A percentile compares a stretch with the other conserved stretches of the same genome.
These are phyloP conservation scores for Myrmaecium sp. DNA, from an alignment of 2,329 filamentous ascomycete genomes.

Conservation along the genomic window DNA sequence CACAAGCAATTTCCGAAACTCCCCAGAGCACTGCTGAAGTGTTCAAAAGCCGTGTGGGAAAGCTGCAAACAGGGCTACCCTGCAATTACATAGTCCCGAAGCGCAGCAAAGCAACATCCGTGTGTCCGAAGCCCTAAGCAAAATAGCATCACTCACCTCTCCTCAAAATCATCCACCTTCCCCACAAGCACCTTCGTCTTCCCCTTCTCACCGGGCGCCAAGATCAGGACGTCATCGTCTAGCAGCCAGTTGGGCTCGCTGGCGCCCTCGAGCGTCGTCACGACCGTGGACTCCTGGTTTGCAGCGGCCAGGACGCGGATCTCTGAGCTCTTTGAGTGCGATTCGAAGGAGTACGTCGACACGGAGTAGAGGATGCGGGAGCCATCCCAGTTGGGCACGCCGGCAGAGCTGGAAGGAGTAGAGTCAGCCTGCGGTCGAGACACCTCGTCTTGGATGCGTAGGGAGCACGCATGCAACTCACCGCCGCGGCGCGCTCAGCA, in stretches of 20 bases:
- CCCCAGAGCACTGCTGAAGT: no score
- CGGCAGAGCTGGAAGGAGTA: no score
- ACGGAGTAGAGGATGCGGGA: slow-evolving; percentile 49
- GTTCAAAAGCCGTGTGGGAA: no score
- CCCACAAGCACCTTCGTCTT: slow-evolving; percentile 21
- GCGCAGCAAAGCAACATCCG: neutral
- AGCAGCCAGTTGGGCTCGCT: slow-evolving; percentile 64
- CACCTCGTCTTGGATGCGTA: no score
- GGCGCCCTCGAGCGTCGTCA: slow-evolving; percentile 48
- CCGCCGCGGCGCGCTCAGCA: slow-evolving; percentile 62
- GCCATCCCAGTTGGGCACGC: slow-evolving; percentile 50
- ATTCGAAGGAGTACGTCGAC: slow-evolving; percentile 65
- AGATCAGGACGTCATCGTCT: slow-evolving; percentile 45
- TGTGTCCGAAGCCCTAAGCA: no score
- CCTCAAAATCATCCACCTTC: slow-evolving; percentile 13
- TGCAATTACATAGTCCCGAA: no score
- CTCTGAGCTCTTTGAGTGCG: slow-evolving; percentile 51
- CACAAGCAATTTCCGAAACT: no score
- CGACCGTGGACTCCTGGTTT: slow-evolving; percentile 44
- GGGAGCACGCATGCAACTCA: no score
- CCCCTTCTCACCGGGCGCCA: slow-evolving; percentile 26
- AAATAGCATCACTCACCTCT: slow-evolving; percentile 11
- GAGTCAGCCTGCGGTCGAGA: no score
- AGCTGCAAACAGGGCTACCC: no score
- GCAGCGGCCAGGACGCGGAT: slow-evolving; percentile 54